Evolutionary conservation across 176 grass and related monocot species (phyloP), one percentile per base, ranked within the genome.

Genomic region (Aegilops bicornis): DNA sequence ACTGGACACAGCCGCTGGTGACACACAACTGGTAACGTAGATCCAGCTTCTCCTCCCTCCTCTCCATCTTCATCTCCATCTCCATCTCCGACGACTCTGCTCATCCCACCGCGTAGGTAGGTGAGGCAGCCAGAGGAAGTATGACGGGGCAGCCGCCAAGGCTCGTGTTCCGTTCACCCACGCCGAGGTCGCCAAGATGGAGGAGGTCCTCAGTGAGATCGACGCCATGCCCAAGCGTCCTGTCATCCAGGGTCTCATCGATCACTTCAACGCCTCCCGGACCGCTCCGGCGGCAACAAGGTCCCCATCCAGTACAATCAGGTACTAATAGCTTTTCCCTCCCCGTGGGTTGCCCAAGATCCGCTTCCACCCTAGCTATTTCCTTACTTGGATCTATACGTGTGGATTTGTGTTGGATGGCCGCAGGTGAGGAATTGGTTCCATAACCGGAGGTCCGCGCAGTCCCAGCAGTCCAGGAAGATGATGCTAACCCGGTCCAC

Each of bases 371-470:
- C 16, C 8, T 7, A 22, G 22, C 61, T 10, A 72, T 75, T 24
- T 45, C 40, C 36, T 4, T 47, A 14, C 12, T 47, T 11, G 43
- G 78, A 71, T 76, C 69, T 66, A 65, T 8, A 56, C 6, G 2
- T 19, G 4, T 56, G 3, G 45, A 17, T n/a, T 50, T 20, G 67
- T 37, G 12, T 20, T 80, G 75, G 62, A 9, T 37, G 83, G 37
- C 36, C 87, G 43, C 82, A 99, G 97, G 97, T 99, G 8, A 96
- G 97, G 94, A 99, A 97, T 62, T 99, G 97, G 97, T 99, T 99
- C 71, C 97, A 99, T 71, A 99, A 99, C 87, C 86, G 92, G 83
- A 92, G 97, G 76, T 95, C 96, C 87, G 91, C 92, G 74, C 94
- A 94, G 67, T 93, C 94, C 64, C 94, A 96, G 71, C 90, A 89